Conservation (phyloP, 129 eudicot genomes). For the Smallanthus sonchifolius region DNA sequence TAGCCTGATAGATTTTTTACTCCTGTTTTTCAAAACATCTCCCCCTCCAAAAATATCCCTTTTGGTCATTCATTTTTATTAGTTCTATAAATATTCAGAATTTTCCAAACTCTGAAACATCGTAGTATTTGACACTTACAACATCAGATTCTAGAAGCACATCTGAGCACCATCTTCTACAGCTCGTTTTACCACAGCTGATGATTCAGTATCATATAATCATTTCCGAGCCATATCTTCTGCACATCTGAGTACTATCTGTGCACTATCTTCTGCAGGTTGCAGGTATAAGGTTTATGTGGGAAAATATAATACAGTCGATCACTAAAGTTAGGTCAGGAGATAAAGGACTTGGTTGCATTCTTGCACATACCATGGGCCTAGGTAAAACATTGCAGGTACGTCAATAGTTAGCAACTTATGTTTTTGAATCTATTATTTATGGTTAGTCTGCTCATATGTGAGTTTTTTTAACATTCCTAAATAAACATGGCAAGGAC, state of each 20-base stretch:
- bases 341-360: constrained; percentile 97
- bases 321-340: constrained; percentile 71
- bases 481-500: not conserved
- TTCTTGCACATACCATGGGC: constrained; percentile 99
- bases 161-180: not conserved
- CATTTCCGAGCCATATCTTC: not conserved
- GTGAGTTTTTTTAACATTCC: not conserved
- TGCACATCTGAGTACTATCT: not conserved
- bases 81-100: not conserved
- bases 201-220: not conserved
- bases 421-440: not conserved
- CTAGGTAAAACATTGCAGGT: constrained; percentile 98
- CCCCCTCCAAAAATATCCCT: no score
- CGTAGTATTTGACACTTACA: not conserved
- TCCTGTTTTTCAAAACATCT: not conserved
- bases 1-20: not conserved
- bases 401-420: constrained; percentile 14
- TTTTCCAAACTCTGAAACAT: not conserved
- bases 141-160: not conserved
- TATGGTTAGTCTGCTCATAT: not conserved
- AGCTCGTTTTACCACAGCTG: not conserved
- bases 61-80: not conserved
- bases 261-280: constrained; percentile 40
- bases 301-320: constrained; percentile 93
- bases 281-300: constrained; percentile 92